Conservation (phyloP, 495 filamentous ascomycete species). For the Xylaria scruposa region DNA sequence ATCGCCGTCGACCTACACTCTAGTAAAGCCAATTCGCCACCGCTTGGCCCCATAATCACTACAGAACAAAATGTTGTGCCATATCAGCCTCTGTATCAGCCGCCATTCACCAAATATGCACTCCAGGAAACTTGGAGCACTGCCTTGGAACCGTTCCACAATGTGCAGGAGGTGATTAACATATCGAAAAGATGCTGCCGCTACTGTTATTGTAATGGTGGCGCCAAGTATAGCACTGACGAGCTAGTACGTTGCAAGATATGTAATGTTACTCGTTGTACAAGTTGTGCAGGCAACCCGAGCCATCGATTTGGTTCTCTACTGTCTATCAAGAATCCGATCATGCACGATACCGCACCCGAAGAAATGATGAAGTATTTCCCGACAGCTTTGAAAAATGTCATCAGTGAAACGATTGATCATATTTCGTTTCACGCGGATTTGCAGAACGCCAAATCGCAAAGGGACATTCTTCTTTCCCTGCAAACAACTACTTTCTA, state of each 20-base stretch:
- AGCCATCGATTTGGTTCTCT: conserved; percentile 33
- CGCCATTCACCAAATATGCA: neutral
- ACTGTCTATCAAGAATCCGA: neutral
- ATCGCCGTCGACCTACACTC: conserved; percentile 39
- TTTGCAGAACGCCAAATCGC: neutral
- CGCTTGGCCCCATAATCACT: neutral
- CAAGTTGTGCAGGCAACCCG: conserved; percentile 46
- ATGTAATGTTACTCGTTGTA: conserved; percentile 35
- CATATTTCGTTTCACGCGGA: conserved; percentile 10
- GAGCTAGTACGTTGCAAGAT: conserved; percentile 30
- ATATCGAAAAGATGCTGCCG: conserved; percentile 33
- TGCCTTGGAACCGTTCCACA: neutral
- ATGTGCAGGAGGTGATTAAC: neutral
- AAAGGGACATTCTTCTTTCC: neutral
- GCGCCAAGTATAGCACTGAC: conserved; percentile 38
- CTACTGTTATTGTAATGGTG: conserved; percentile 44
- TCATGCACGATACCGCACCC: conserved; percentile 23
- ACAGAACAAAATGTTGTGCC: neutral
- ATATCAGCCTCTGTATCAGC: conserved; percentile 15
- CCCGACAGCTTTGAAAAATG: conserved; percentile 24
- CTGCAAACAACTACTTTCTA: conserved; percentile 35
- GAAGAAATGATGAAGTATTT: conserved; percentile 31
- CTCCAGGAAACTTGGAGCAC: neutral
- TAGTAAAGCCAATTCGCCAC: conserved; percentile 15
- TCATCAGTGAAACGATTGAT: conserved; percentile 3